Conservation (phyloP, 495 filamentous ascomycete species). For the Ascobolus immersus region DNA sequence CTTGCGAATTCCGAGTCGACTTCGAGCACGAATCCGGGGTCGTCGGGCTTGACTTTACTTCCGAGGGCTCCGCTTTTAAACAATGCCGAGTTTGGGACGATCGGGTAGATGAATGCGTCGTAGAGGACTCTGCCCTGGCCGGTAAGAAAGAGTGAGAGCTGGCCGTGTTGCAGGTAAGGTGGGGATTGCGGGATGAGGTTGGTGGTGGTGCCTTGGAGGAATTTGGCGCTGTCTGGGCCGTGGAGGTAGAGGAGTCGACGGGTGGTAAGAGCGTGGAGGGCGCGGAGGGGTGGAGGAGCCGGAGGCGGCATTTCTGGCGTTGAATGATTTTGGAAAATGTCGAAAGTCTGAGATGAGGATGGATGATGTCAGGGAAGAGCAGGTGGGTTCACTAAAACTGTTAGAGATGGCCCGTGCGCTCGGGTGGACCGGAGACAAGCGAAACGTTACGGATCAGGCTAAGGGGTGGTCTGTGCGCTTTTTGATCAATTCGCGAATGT, state of each 20-base stretch:
- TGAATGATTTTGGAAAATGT: too few relatives aligned
- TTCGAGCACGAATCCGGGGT: conserved; percentile 52
- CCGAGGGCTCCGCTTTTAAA: conserved; percentile 4
- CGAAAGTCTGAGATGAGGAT: too few relatives aligned
- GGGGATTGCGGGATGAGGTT: conserved; percentile 31
- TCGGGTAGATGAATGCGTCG: conserved; percentile 71
- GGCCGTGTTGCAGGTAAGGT: conserved; percentile 20
- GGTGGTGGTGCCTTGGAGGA: conserved; percentile 69
- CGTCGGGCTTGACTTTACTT: conserved; percentile 13
- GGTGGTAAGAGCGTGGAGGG: conserved; percentile 16
- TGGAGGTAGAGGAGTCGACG: conserved; percentile 54
- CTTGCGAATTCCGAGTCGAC: conserved; percentile 41
- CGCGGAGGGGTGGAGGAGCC: not conserved
- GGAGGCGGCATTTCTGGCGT: too few relatives aligned
- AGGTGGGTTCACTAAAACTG: too few relatives aligned
- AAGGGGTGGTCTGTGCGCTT: too few relatives aligned
- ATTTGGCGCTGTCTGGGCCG: conserved; percentile 53
- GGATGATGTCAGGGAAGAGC: too few relatives aligned
- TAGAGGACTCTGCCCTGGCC: conserved; percentile 59
- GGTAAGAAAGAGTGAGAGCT: conserved; percentile 65
- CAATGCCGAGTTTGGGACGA: conserved; percentile 10
- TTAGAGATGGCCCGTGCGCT: too few relatives aligned
- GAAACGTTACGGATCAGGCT: too few relatives aligned
- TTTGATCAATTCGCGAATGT: too few relatives aligned
- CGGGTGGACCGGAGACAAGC: too few relatives aligned